Conservation (phyloP, 208 protist species). For the Leishmania arabica region DNA sequence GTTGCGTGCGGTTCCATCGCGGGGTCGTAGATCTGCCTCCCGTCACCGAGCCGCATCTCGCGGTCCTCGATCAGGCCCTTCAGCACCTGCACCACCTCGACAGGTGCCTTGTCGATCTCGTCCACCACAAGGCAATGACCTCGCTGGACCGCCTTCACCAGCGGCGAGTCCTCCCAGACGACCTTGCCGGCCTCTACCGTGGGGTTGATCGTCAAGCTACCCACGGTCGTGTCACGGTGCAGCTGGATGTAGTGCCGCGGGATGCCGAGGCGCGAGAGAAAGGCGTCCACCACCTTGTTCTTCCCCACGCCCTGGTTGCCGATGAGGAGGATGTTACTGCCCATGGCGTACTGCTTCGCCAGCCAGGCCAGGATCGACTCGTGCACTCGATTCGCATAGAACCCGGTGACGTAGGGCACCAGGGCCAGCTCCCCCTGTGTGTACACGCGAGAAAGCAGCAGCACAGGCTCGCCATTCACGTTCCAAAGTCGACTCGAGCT, state of each 20-base stretch:
- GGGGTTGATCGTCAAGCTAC: conserved; percentile 91
- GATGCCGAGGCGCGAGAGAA: conserved; percentile 84
- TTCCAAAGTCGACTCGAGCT: conserved; percentile 37
- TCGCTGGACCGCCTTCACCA: conserved; percentile 91
- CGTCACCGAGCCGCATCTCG: conserved; percentile 85
- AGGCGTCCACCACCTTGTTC: conserved; percentile 95
- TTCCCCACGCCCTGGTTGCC: conserved; percentile 97
- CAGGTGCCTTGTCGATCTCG: conserved; percentile 96
- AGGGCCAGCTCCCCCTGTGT: conserved; percentile 68
- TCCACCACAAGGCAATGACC: conserved; percentile 95
- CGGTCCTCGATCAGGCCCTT: conserved; percentile 90
- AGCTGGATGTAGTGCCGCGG: conserved; percentile 97
- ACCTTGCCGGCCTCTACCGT: conserved; percentile 87
- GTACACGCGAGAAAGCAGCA: conserved; percentile 52
- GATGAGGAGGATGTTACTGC: conserved; percentile 92
- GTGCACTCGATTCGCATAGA: conserved; percentile 91
- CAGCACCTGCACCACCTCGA: conserved; percentile 92
- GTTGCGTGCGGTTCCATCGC: neutral
- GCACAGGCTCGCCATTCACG: conserved; percentile 41
- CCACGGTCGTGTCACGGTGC: conserved; percentile 94
- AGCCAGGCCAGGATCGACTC: conserved; percentile 85
- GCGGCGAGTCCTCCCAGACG: conserved; percentile 91
- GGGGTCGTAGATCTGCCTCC: conserved; percentile 58
- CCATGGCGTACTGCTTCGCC: conserved; percentile 84
- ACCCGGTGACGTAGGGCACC: conserved; percentile 88